These are phyloP conservation scores for Exutisphaerella laricina DNA, from an alignment of 2,329 filamentous ascomycete genomes.

Conservation along the genomic window DNA sequence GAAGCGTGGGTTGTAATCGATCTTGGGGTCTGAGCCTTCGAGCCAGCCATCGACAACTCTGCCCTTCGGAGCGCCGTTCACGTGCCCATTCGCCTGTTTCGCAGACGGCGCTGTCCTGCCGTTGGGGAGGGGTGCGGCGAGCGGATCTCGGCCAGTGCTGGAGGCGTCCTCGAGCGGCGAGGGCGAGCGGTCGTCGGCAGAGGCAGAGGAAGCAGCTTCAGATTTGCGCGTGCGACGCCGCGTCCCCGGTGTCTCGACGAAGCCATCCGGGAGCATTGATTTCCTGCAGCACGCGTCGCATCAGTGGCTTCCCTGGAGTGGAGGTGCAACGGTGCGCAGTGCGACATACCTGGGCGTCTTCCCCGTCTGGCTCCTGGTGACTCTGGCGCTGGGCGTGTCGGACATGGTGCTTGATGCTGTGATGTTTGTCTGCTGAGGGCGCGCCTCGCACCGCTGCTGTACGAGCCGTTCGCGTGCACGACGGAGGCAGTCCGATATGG, in stretches of 20 bases:
- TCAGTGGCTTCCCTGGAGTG: not conserved
- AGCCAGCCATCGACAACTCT: constrained; percentile 35
- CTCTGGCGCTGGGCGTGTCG: constrained; percentile 11
- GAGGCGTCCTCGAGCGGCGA: constrained; percentile 27
- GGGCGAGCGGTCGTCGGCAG: constrained; percentile 34
- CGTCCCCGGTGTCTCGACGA: constrained; percentile 46
- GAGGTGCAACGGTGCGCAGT: too few species aligned
- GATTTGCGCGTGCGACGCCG: constrained; percentile 42
- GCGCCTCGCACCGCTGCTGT: too few species aligned
- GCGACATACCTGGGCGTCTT: constrained; percentile 43
- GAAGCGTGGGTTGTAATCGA: constrained; percentile 47
- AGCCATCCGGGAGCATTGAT: constrained; percentile 40
- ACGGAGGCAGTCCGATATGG: too few species aligned
- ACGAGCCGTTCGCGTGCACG: too few species aligned
- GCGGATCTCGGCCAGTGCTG: constrained; percentile 11
- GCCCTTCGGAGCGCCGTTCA: constrained; percentile 35
- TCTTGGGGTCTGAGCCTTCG: constrained; percentile 35
- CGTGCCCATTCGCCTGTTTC: constrained; percentile 30
- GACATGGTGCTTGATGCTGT: too few species aligned
- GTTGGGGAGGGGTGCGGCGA: constrained; percentile 9
- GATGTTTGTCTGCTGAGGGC: too few species aligned
- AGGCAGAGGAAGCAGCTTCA: constrained; percentile 19
- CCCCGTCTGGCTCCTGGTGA: constrained; percentile 46
- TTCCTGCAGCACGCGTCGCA: constrained; percentile 24
- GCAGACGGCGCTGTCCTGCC: constrained; percentile 9